Base-by-base conservation (phyloP, 495 filamentous ascomycete genomes). In the Neurospora tetraspora region DNA sequence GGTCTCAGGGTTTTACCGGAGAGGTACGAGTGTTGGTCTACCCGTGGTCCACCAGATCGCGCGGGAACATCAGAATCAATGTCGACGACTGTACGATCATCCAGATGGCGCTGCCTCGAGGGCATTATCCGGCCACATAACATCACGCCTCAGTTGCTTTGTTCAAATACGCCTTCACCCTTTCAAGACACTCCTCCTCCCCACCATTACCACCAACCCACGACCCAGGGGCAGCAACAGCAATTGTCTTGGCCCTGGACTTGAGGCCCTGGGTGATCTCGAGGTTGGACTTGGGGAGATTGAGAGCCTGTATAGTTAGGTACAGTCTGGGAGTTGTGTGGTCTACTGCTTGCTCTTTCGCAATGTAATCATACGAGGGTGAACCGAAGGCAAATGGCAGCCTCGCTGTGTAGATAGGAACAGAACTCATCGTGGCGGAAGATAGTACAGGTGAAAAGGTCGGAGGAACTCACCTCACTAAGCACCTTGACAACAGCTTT, bases 221-320 rank as follows among this genome's bases (percentile, higher is more conserved):
- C 1, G 73, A 72, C 31, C 72, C 76, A 18, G 53, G 53, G 7
- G 72, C 72, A n/a, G 75, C 70, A 16, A 76, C 71, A 5, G 79
- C 78, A 11, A 82, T 75, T 16, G 86, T 91, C 81, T 93, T 92
- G 68, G 87, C 87, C 20, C 87, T 78, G 20, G 86, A 88, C 75
- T 90, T 92, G 70, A 84, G 78, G 4, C 91, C 91, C 23, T 88
- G 89, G 45, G 86, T 86, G 40, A 93, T 87, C 42, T 86, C 84
- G 14, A 93, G 80, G 69, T 86, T 85, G 31, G 89, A 90, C 75
- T 91, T 92, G 39, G 89, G 86, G 18, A 90, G 83, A 20, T 86
- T 81, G 47, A 92, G 82, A 69, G 73, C 72, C 76, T 78, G 68
- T 9, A 53, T 34, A 72, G 71, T 43, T 8, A 74, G 38, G 68